Conservation (phyloP, 2,329 filamentous ascomycete species). For the Helminthosporium solani region DNA sequence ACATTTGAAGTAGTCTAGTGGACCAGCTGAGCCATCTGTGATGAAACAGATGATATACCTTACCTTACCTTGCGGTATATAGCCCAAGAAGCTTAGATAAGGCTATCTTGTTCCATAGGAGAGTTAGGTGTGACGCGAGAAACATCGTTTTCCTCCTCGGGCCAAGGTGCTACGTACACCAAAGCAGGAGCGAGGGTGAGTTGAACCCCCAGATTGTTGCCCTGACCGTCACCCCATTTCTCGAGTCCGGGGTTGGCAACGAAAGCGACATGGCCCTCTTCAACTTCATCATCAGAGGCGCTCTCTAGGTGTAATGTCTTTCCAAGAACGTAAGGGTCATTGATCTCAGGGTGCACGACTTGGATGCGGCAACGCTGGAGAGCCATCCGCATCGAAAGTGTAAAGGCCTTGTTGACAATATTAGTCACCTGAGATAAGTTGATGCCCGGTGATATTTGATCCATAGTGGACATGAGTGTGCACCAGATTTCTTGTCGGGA, state of each 20-base stretch:
- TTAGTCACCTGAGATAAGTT: background rate
- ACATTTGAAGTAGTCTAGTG: background rate
- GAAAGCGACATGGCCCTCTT: slow-evolving; percentile 13
- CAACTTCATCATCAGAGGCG: slow-evolving; percentile 12
- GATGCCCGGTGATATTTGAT: background rate
- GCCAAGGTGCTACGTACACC: slow-evolving; percentile 1
- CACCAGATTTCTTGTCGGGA: too few relatives aligned
- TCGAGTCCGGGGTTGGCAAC: slow-evolving; percentile 21
- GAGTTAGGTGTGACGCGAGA: too few relatives aligned
- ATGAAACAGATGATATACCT: too few relatives aligned
- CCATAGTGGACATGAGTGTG: too few relatives aligned
- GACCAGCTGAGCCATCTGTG: too few relatives aligned
- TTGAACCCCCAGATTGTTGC: slow-evolving; percentile 17
- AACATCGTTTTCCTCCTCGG: background rate
- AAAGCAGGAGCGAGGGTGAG: slow-evolving; percentile 12
- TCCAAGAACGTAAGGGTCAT: background rate
- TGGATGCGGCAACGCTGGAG: slow-evolving; percentile 19
- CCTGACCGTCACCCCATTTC: slow-evolving; percentile 28
- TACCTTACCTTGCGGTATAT: too few relatives aligned
- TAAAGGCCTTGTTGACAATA: slow-evolving; percentile 19
- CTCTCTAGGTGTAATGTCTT: slow-evolving; percentile 5
- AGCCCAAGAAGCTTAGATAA: too few relatives aligned
- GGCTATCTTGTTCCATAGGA: too few relatives aligned
- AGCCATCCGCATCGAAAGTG: slow-evolving; percentile 16
- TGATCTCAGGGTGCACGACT: slow-evolving; percentile 16